Evolutionary conservation across 192 early-diverging fungal genomes (phyloP), one percentile per base, ranked within the genome.

Genomic region (Coemansia asiatica): DNA sequence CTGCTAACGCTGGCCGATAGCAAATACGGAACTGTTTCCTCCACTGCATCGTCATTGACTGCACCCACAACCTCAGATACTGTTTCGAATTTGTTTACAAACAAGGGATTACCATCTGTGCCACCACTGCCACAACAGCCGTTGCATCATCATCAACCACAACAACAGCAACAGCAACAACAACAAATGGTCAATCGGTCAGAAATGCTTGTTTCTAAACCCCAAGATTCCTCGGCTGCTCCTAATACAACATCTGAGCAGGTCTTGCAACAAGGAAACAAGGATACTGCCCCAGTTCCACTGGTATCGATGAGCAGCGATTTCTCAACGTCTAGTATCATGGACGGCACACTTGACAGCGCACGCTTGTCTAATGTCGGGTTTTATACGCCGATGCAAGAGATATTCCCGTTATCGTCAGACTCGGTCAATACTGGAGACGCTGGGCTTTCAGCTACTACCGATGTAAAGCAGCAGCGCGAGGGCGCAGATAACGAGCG

Each of bases 371-470:
- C 58, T 2, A 60, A 46, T 36, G 58, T 60, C 3, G 56, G 40
- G 33, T 80, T 74, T 51, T 80, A 74, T 22, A 70, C 72, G 54
- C 72, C 77, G 15, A 74, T 70, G 76, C 71, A 79, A 51, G 71
- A 79, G 48, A 67, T 74, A 27, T 71, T 79, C 22, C 62, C 71
- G 19, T 36, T 74, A 22, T 64, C 76, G 15, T 59, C 71, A 6
- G 64, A 63, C 0, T 29, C 56, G n/a, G 31, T 7, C 51, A 27
- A 21, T 54, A 12, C 23, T 2, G 23, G 2, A 2, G 23, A 54
- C 4, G 63, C 53, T 38, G 66, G 68, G 25, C 66, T 56, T 23
- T 4, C 33, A 8, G 61, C 61, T 2, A 28, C 15, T 19, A 21
- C 9, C 19, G 15, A n/a, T 25, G 6, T 27, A 50, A 31, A 13